Evolutionary conservation across 306 rosid genomes (phyloP).

Genomic region (barrel medic (Medicago truncatula)): MtrunA17r5.0-ANR NC_053048.1:49510501-49511000

Average conservation of each 20-base stretch:
- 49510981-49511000: too few species aligned
- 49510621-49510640: constrained; percentile 12
- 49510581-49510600: background rate
- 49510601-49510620: constrained; percentile 32
- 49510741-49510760: background rate
- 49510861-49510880: too few species aligned
- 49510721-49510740: background rate
- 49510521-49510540: constrained; percentile 42
- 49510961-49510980: too few species aligned
- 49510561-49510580: background rate
- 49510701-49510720: constrained; percentile 36
- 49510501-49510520: background rate
- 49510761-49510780: too few species aligned
- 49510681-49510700: background rate
- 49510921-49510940: too few species aligned
- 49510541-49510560: background rate
- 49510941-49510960: too few species aligned
- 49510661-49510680: constrained; percentile 16
- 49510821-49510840: too few species aligned
- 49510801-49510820: too few species aligned
- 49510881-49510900: too few species aligned
- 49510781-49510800: too few species aligned
- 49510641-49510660: constrained; percentile 29
- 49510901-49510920: too few species aligned
- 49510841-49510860: too few species aligned